A percentile compares a stretch with the other conserved stretches of the same genome.
Conservation (phyloP, 495 filamentous ascomycete genomes). For the Talaromyces thailandensis region DNA sequence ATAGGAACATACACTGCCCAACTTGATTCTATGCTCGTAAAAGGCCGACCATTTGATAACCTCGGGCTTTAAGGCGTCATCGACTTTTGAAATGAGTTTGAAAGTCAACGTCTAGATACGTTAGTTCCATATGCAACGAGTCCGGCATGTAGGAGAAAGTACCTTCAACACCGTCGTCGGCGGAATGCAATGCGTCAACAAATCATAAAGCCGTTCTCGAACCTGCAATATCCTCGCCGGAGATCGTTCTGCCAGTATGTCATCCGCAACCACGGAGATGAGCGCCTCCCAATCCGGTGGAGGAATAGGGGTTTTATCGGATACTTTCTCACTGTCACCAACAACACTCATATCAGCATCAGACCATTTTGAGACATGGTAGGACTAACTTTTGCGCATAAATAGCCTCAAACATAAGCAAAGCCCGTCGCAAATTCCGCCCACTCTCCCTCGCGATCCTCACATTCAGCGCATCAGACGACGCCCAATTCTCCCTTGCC, state of each 20-base stretch:
- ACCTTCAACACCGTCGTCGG: slow-evolving; percentile 86
- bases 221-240: slow-evolving; percentile 79
- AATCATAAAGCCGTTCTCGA: slow-evolving; percentile 86
- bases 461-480: slow-evolving; percentile 60
- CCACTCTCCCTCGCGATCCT: slow-evolving; percentile 88
- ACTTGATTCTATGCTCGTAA: slow-evolving; percentile 87
- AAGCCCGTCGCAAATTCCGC: slow-evolving; percentile 77
- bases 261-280: slow-evolving; percentile 75
- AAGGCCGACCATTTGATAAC: slow-evolving; percentile 95
- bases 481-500: slow-evolving; percentile 65
- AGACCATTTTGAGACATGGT: neutral
- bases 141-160: neutral
- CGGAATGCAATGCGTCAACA: slow-evolving; percentile 94
- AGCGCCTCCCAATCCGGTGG: slow-evolving; percentile 95
- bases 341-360: slow-evolving; percentile 11
- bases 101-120: slow-evolving; percentile 64
- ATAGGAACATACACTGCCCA: slow-evolving; percentile 54
- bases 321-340: slow-evolving; percentile 70
- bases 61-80: slow-evolving; percentile 81
- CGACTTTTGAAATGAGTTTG: slow-evolving; percentile 77
- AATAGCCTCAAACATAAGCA: slow-evolving; percentile 94
- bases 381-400: slow-evolving; percentile 83
- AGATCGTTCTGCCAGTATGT: slow-evolving; percentile 86
- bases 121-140: neutral
- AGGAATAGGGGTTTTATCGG: slow-evolving; percentile 78